phyloP scores from a whole-genome alignment of 2,329 filamentous ascomycete genomes.

The Colletotrichum paranaense region DNA sequence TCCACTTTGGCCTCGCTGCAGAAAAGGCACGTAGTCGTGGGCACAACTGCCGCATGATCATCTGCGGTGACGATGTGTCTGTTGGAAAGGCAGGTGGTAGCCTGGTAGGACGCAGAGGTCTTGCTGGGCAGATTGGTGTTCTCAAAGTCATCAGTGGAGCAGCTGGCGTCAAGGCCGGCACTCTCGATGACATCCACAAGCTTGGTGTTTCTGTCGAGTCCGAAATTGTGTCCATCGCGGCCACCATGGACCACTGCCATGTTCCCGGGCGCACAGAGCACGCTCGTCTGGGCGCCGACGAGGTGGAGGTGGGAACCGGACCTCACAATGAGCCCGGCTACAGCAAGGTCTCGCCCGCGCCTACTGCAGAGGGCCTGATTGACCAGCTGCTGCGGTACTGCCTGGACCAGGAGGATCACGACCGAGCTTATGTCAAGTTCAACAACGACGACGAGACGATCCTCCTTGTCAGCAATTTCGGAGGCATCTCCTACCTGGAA shows the following conservation, averaged over 20 bases:
- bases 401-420: slow-evolving; percentile 65
- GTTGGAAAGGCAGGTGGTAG: slow-evolving; percentile 65
- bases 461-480: slow-evolving; percentile 69
- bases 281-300: slow-evolving; percentile 58
- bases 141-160: slow-evolving; percentile 68
- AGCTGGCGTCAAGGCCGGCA: slow-evolving; percentile 54
- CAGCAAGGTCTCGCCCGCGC: slow-evolving; percentile 64
- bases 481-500: slow-evolving; percentile 68
- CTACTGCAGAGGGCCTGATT: slow-evolving; percentile 60
- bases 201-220: slow-evolving; percentile 61
- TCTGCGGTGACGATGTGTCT: slow-evolving; percentile 74
- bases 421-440: slow-evolving; percentile 63
- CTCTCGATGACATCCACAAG: slow-evolving; percentile 61
- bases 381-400: slow-evolving; percentile 69
- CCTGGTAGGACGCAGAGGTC: slow-evolving; percentile 70
- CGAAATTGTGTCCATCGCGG: slow-evolving; percentile 67
- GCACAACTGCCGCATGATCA: slow-evolving; percentile 65
- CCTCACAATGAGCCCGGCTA: slow-evolving; percentile 76
- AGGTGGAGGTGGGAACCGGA: slow-evolving; percentile 73
- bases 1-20: slow-evolving; percentile 70
- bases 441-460: slow-evolving; percentile 58
- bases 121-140: slow-evolving; percentile 71
- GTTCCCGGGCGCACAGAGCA: slow-evolving; percentile 64
- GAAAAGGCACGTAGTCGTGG: slow-evolving; percentile 67
- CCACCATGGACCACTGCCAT: slow-evolving; percentile 71